Conservation (phyloP, 1,284 basidiomycete species). For the Wolfiporia cocos region DNA sequence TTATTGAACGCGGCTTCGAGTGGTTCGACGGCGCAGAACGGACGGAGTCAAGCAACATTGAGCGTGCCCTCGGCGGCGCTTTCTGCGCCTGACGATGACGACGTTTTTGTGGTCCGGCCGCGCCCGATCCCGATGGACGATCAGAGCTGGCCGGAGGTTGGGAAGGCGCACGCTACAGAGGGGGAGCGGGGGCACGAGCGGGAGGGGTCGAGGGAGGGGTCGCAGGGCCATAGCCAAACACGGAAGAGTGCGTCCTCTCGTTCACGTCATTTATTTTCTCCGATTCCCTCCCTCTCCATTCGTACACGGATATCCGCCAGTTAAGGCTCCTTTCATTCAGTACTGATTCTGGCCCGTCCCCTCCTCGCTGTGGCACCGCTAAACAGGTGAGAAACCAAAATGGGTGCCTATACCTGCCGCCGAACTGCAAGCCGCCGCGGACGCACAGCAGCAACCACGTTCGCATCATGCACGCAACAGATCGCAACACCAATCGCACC, state of each 20-base stretch:
- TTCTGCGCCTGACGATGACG: constrained; percentile 26
- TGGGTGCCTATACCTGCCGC: constrained; percentile 53
- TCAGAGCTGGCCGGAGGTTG: constrained; percentile 44
- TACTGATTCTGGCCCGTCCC: constrained; percentile 8
- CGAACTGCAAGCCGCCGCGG: constrained; percentile 51
- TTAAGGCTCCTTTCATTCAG: no score
- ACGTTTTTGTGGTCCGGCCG: constrained; percentile 37
- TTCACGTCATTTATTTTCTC: constrained; percentile 8
- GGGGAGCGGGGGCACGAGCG: constrained; percentile 16
- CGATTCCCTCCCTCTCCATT: constrained; percentile 5
- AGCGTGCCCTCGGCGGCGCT: no score
- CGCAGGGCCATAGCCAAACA: constrained; percentile 23
- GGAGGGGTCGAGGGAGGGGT: constrained; percentile 22
- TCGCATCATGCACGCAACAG: constrained; percentile 17
- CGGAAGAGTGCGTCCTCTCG: constrained; percentile 43
- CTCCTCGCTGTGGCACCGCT: constrained; percentile 4
- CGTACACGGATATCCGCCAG: no score
- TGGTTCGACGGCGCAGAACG: no score
- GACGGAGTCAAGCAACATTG: no score
- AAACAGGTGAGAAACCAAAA: constrained; percentile 47
- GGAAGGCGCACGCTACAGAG: constrained; percentile 21
- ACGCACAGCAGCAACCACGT: constrained; percentile 29
- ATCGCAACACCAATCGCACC: constrained; percentile 18
- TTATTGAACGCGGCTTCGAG: no score
- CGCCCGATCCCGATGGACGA: constrained; percentile 25